Evolutionary conservation across 768 basidiomycete species (phyloP).

Genomic region (Lentinula sp.): DNA sequence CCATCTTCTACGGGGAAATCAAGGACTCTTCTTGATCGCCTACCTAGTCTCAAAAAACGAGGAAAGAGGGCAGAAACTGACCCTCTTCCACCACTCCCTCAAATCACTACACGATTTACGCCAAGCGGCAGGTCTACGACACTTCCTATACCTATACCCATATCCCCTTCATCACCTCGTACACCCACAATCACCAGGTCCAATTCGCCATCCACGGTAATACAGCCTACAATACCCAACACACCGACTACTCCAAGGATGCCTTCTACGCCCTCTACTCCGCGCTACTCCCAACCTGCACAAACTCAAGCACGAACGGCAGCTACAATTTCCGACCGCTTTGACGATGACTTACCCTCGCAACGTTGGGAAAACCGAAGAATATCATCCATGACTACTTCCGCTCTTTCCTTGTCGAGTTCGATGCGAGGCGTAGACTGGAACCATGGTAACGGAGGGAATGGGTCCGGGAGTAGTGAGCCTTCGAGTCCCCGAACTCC

Average conservation of each 20-base stretch:
- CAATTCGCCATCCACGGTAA: not conserved
- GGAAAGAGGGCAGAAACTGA: not conserved
- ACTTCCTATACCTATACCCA: not conserved
- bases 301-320: not conserved
- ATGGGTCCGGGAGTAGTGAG: not conserved
- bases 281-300: not conserved
- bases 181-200: not conserved
- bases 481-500: not conserved
- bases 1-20: not conserved
- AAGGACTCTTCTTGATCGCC: not conserved
- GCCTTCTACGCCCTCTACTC: not conserved
- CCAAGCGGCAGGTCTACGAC: not conserved
- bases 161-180: not conserved
- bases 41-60: not conserved
- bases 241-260: not conserved
- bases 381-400: not conserved
- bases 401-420: not conserved
- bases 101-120: not conserved
- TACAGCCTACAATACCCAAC: not conserved
- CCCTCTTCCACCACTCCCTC: not conserved
- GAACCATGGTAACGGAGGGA: not conserved
- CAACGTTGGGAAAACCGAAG: not conserved
- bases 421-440: slow-evolving; percentile 2
- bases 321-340: not conserved
- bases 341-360: not conserved